phyloP scores from a whole-genome alignment of 305 asterid species.

The Withania somnifera region DNA sequence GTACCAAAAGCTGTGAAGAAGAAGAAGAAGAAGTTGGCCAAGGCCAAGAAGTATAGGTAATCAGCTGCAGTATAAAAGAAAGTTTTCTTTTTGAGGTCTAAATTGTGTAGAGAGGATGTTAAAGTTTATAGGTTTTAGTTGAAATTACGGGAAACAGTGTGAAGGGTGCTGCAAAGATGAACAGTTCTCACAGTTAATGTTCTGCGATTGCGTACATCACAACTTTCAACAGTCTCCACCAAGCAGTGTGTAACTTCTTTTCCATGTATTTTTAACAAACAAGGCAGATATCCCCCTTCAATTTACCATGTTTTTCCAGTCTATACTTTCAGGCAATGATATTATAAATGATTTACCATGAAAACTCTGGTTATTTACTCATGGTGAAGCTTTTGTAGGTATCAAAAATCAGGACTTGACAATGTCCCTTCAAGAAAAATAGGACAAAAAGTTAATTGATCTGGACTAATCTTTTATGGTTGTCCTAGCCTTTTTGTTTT shows the following conservation, averaged over 20 bases:
- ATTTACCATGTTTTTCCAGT: too few species aligned
- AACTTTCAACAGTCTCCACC: not conserved
- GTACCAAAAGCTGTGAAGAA: conserved; percentile 73
- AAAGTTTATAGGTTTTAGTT: not conserved
- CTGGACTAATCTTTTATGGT: not conserved
- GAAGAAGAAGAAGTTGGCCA: conserved; percentile 81
- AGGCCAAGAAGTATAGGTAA: conserved; percentile 67
- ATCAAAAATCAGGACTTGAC: not conserved
- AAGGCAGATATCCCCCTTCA: not conserved
- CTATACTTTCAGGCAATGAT: too few species aligned
- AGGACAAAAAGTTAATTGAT: not conserved
- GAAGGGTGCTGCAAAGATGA: not conserved
- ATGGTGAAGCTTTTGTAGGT: not conserved
- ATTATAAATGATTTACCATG: too few species aligned
- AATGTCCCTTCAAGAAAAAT: not conserved
- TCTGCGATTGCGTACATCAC: not conserved
- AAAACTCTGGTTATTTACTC: too few species aligned
- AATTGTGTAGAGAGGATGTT: not conserved
- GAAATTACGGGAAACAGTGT: not conserved
- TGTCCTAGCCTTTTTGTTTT: not conserved
- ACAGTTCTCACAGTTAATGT: not conserved
- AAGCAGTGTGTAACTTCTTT: not conserved
- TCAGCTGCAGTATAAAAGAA: not conserved
- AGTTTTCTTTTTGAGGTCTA: not conserved
- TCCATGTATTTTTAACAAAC: not conserved